A percentile compares a stretch with the other conserved stretches of the same genome.
phyloP scores from a whole-genome alignment of 345 rosid genomes.

The Eucalyptus camaldulensis region DNA sequence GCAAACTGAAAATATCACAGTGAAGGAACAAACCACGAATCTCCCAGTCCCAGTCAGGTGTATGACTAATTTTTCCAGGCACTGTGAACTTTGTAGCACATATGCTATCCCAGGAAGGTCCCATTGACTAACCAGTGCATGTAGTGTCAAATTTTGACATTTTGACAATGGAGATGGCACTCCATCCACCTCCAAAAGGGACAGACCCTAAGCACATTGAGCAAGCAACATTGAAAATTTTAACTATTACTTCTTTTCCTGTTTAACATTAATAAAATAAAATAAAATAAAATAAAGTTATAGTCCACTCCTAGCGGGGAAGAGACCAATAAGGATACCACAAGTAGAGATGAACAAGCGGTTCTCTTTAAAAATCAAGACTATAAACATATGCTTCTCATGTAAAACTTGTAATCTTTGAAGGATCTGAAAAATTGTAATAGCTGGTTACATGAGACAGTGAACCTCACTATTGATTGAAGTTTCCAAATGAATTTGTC shows the following conservation, averaged over 20 bases:
- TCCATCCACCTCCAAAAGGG: neutral
- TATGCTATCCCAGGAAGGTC: neutral
- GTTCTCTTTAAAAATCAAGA: neutral
- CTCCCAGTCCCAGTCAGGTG: neutral
- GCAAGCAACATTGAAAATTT: neutral
- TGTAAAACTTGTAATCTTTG: neutral
- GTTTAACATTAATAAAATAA: neutral
- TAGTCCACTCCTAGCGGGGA: neutral
- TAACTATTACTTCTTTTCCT: neutral
- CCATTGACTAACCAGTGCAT: neutral
- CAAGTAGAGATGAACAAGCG: neutral
- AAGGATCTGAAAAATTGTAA: no score
- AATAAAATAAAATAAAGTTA: neutral
- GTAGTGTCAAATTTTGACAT: neutral
- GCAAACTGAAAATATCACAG: neutral
- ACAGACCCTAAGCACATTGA: neutral
- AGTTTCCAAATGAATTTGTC: neutral
- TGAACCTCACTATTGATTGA: no score
- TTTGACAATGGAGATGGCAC: neutral
- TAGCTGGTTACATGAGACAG: neutral
- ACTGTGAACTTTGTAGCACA: neutral
- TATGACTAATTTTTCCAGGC: neutral
- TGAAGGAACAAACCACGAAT: neutral
- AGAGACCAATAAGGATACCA: neutral
- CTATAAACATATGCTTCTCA: neutral